Evolutionary conservation across 768 basidiomycete species (phyloP), one percentile per base, ranked within the genome.

Genomic region (Stropharia rugosoannulata): DNA sequence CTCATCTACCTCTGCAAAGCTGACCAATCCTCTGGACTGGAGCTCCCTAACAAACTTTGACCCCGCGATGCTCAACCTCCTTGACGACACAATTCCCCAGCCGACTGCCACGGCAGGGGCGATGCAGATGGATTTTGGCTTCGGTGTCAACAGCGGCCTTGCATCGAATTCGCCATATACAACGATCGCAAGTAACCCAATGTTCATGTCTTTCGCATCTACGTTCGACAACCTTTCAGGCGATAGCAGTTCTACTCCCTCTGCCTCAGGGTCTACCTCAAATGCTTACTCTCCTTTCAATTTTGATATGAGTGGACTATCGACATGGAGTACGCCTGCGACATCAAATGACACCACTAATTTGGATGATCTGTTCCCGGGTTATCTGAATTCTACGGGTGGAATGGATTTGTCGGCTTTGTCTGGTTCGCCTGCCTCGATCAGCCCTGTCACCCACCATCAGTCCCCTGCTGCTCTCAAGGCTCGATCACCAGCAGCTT

Each of bases 201-300:
- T 85, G 72, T 93, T 88, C 76, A 90, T 89, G 76, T 90, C 90
- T n/a, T 88, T 88, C 66, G 81, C 86, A 13, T 80, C 83, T 16
- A 70, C 73, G 6, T 84, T 80, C 59, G 85, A 86, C 73, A 36
- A 68, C 72, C 13, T 63, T 73, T 10, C 68, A 73, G 12, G 59
- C 66, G 25, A 57, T 49, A 42, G 57, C 32, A 48, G 55, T 29
- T 55, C 59, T 9, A 63, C 40, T 45, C 53, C 67, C 52, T 22
- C 58, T 37, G 51, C 59, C 3, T 56, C 62, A 1, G 51, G 56
- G 10, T 51, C 58, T 22, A 54, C 50, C 43, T 45, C 58, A 1
- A 60, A 45, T 43, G 29, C 51, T 36, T 52, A 35, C 41, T 52
- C 51, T 27, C 29, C 42, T 13, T 83, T 82, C 63, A 73, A 72